Base-by-base conservation (phyloP, 2,329 filamentous ascomycete genomes). In the Xylariaceae sp. region DNA sequence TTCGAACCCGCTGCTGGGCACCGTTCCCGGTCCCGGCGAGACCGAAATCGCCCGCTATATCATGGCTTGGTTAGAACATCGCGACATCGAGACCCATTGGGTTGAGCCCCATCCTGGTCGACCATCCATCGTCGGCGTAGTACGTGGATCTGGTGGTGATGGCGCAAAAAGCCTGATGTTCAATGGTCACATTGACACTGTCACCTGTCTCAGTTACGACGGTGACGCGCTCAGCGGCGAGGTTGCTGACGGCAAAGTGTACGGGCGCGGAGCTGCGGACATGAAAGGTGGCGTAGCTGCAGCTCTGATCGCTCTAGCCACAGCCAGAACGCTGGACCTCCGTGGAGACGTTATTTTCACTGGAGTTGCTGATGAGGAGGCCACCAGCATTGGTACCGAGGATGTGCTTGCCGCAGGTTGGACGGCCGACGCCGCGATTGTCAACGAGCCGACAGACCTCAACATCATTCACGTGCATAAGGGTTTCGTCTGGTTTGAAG, bases 301-400 rank as follows among this genome's bases (percentile, higher is more conserved):
- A 2, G 69, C 66, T 4, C 68, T 82, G 57, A 63, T 72, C 0
- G 67, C 75, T 0, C 56, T 79, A 2, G 65, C 72, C 9, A 65
- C 67, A 3, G 66, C 68, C 3, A 75, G 74, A 43, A 62, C 60
- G 1, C 50, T 54, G 3, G 36, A 42, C 17, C 69, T 76, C 10
- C 61, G 66, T 0, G 79, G 80, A 3, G 75, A 82, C 44, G 70
- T 82, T 9, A 75, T 82, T 9, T 66, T 83, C 6, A 70, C 78
- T 0, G 78, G 74, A 1, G 79, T 82, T 3, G 74, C 79, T 0
- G 79, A 82, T 41, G 79, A 82, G 48, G 80, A 82, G 55, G 71
- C 71, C 40, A 61, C 66, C 5, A 79, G 75, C 28, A 74, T 76
- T 11, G 79, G 79, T 1, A 82, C 79, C 0, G 72, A 75, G 51